phyloP scores from a whole-genome alignment of 1,284 basidiomycete species.

The Hemileia vastatrix region DNA sequence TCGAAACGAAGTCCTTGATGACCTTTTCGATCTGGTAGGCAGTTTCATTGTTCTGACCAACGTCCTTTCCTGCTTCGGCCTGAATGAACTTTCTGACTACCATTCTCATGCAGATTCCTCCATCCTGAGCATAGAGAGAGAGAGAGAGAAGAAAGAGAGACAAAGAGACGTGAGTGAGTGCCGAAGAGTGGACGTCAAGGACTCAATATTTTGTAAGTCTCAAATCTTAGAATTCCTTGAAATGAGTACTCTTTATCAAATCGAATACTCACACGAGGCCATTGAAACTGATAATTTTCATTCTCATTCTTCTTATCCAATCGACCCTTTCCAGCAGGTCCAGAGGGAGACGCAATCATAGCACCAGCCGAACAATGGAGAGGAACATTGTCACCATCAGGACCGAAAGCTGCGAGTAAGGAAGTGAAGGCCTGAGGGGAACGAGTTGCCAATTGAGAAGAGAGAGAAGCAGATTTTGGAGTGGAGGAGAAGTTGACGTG shows the following conservation, averaged over 20 bases:
- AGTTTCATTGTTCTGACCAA: conserved; percentile 12
- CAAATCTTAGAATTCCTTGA: no score
- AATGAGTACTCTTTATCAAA: no score
- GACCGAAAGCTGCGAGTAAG: conserved; percentile 27
- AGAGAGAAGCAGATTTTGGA: neutral
- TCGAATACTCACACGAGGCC: conserved; percentile 20
- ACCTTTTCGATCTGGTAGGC: conserved; percentile 32
- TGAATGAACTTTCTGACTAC: conserved; percentile 17
- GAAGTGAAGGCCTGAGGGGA: neutral
- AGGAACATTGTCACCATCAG: conserved; percentile 25
- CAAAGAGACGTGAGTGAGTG: no score
- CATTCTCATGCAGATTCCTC: conserved; percentile 23
- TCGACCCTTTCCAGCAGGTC: conserved; percentile 17
- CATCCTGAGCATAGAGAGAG: conserved; percentile 9
- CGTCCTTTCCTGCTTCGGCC: conserved; percentile 22
- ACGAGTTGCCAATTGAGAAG: neutral
- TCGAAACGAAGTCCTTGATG: conserved; percentile 39
- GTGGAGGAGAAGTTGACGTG: neutral
- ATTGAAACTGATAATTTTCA: conserved; percentile 29
- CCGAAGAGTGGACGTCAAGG: no score
- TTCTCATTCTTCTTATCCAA: conserved; percentile 26
- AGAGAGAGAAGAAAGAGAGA: no score
- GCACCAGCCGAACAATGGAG: conserved; percentile 15
- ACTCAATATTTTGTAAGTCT: no score
- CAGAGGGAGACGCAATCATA: conserved; percentile 27